Evolutionary conservation across 768 basidiomycete species (phyloP).

Genomic region (Tephrocybe sp.): DNA sequence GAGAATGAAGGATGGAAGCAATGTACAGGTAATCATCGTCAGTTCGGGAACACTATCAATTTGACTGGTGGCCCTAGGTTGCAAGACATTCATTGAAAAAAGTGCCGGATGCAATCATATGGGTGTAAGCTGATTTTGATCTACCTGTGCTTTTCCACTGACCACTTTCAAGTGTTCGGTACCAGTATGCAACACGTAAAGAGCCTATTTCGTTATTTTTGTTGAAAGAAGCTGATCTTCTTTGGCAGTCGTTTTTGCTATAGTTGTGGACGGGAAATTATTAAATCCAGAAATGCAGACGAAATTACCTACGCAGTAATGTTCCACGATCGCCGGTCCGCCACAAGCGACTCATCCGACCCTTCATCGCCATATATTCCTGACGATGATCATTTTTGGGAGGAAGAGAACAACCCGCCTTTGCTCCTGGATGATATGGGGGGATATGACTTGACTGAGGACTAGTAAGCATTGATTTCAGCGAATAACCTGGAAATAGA

Average conservation of each 20-base stretch:
- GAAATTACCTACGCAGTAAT: neutral
- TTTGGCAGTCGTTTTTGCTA: conserved; percentile 49
- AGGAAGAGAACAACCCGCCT: neutral
- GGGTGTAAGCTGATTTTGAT: too few species aligned
- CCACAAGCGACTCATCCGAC: neutral
- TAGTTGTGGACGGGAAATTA: conserved; percentile 45
- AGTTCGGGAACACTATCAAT: neutral
- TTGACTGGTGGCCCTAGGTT: conserved; percentile 26
- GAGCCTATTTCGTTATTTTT: conserved; percentile 13
- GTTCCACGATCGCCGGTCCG: neutral
- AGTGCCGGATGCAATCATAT: conserved; percentile 58
- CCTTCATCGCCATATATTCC: neutral
- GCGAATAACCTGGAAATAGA: too few species aligned
- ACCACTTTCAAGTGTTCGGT: conserved; percentile 41
- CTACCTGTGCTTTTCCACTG: too few species aligned
- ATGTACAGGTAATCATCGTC: conserved; percentile 46
- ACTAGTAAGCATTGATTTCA: neutral
- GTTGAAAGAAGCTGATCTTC: neutral
- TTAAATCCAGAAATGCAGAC: conserved; percentile 14
- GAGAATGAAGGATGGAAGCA: conserved; percentile 55
- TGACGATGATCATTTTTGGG: too few species aligned
- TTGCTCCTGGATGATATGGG: neutral
- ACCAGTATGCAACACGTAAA: conserved; percentile 52
- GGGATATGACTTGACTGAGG: neutral
- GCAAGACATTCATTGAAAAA: conserved; percentile 49